Conservation (phyloP, 352 stramenopile genomes). For the Aphanomyces cochlioides region DNA sequence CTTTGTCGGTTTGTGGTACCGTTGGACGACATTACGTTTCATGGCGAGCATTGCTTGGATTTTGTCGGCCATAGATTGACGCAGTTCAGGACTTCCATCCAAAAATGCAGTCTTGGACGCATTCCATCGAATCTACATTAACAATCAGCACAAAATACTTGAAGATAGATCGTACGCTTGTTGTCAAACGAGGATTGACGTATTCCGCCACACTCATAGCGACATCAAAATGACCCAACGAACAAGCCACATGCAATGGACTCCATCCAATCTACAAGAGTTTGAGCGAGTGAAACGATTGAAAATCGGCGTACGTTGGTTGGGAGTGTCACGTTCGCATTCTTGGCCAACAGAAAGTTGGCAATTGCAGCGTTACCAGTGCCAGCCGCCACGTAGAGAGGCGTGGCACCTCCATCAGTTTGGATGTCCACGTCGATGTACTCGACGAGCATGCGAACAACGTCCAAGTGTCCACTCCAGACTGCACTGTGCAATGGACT, state of each 20-base stretch:
- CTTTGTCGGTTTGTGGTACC: conserved; percentile 6
- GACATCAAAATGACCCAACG: conserved; percentile 4
- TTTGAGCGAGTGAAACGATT: neutral
- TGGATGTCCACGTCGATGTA: conserved; percentile 16
- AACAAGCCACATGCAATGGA: conserved; percentile 16
- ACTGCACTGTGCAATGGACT: conserved; percentile 6
- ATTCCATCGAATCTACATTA: conserved; percentile 10
- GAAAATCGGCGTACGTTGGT: neutral
- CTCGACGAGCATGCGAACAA: conserved; percentile 1
- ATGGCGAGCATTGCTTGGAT: conserved; percentile 1
- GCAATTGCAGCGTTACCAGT: neutral
- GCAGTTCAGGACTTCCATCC: neutral
- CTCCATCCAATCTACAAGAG: conserved; percentile 8
- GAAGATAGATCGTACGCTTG: neutral
- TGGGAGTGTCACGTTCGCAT: conserved; percentile 3
- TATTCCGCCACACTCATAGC: conserved; percentile 7
- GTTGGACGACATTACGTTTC: conserved; percentile 7
- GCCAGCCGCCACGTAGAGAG: conserved; percentile 8
- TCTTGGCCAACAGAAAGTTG: neutral
- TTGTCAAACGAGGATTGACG: neutral
- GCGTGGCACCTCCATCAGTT: conserved; percentile 1
- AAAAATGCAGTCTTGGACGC: conserved; percentile 5
- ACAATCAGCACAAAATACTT: neutral
- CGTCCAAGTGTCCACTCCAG: conserved; percentile 5
- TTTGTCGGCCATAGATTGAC: neutral